Percentiles rank a stretch among this genome's conserved stretches.
Conservation (phyloP, 129 eudicot species). For the Centrapalus pauciflorus region DNA sequence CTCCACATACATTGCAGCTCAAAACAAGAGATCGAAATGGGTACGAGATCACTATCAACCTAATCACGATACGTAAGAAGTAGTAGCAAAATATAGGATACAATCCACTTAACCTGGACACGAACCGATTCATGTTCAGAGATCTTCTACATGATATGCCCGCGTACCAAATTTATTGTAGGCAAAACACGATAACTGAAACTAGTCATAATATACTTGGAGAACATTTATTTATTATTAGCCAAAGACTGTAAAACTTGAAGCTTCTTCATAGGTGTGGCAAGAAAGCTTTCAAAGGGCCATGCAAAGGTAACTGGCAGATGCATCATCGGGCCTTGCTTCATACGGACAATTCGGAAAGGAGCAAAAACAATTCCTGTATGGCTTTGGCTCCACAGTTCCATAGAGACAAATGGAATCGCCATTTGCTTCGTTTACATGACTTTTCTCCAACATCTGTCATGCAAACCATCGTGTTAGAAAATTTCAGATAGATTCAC, state of each 20-base stretch:
- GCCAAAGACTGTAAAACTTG: constrained; percentile 1
- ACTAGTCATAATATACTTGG: neutral
- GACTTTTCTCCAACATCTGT: constrained; percentile 5
- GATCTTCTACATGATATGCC: constrained; percentile 6
- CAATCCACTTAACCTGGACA: neutral
- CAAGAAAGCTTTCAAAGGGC: constrained; percentile 5
- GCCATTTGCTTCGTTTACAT: neutral
- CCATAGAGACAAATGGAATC: constrained; percentile 3
- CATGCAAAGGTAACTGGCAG: neutral
- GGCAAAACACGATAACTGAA: neutral
- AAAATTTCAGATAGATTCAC: no score
- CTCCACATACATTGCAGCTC: neutral
- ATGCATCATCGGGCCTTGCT: neutral
- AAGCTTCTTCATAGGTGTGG: constrained; percentile 9
- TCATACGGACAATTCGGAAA: neutral
- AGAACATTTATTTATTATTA: constrained; percentile 9
- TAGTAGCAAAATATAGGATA: neutral
- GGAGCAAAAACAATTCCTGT: constrained; percentile 6
- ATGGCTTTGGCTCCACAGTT: constrained; percentile 18
- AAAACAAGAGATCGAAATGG: neutral
- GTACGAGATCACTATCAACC: neutral
- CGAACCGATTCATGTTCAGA: neutral
- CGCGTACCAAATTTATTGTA: neutral
- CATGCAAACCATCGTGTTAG: neutral
- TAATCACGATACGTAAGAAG: neutral